A percentile compares a stretch with the other conserved stretches of the same genome.
Conservation (phyloP, 768 basidiomycete species). For the Butyriboletus loyo region DNA sequence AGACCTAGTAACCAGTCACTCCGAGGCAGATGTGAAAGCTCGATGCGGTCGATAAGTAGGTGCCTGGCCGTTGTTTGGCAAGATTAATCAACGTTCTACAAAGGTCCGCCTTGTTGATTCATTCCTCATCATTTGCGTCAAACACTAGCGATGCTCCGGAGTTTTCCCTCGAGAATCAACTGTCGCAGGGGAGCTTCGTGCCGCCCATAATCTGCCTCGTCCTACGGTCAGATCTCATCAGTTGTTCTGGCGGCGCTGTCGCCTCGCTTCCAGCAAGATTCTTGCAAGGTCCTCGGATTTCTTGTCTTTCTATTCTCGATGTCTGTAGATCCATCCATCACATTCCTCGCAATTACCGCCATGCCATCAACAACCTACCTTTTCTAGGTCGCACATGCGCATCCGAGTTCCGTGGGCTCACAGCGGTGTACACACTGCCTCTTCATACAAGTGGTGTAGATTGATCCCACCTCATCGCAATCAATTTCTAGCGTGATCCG, state of each 20-base stretch:
- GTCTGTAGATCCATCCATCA: slow-evolving; percentile 55
- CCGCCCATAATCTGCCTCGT: background rate
- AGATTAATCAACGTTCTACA: background rate
- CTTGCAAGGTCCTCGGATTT: slow-evolving; percentile 49
- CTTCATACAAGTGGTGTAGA: background rate
- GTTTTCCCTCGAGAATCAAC: slow-evolving; percentile 1
- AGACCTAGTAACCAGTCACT: background rate
- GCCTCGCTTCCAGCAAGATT: slow-evolving; percentile 51
- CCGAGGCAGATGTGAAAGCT: background rate
- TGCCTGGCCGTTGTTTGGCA: background rate
- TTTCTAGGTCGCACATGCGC: slow-evolving; percentile 40
- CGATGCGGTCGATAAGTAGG: background rate
- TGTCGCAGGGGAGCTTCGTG: slow-evolving; percentile 4
- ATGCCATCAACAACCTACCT: slow-evolving; percentile 45
- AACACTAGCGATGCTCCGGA: background rate
- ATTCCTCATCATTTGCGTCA: background rate
- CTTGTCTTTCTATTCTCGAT: slow-evolving; percentile 46
- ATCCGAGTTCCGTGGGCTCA: slow-evolving; percentile 34
- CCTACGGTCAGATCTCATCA: background rate
- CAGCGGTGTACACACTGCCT: background rate
- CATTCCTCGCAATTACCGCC: slow-evolving; percentile 50
- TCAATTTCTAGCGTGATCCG: background rate
- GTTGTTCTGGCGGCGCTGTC: slow-evolving; percentile 42
- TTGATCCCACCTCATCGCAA: background rate
- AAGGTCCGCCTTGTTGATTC: background rate